phyloP scores from a whole-genome alignment of 495 filamentous ascomycete species.

The Aspergillus egyptiacus region DNA sequence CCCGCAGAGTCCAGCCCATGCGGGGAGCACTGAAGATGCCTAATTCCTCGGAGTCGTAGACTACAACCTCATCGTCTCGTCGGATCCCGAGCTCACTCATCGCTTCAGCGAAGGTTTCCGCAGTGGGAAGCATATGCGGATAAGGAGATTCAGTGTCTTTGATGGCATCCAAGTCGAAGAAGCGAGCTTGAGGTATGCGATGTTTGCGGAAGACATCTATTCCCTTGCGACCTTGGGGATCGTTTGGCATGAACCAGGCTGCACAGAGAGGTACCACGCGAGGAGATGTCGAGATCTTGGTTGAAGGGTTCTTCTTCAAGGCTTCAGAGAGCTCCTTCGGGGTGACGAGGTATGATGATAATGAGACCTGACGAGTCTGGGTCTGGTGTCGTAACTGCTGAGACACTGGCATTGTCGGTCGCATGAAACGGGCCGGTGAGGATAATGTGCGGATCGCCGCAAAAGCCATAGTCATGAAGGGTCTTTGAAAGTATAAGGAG shows the following conservation, averaged over 20 bases:
- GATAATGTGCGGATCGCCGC: conserved; percentile 29
- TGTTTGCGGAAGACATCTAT: conserved; percentile 65
- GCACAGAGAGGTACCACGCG: conserved; percentile 84
- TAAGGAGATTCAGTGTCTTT: conserved; percentile 84
- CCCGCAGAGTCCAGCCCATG: conserved; percentile 84
- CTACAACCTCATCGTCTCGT: conserved; percentile 79
- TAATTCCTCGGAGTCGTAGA: conserved; percentile 83
- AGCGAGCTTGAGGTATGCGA: conserved; percentile 82
- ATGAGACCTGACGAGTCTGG: conserved; percentile 40
- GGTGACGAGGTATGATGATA: conserved; percentile 79
- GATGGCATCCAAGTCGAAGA: conserved; percentile 91
- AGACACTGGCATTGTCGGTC: conserved; percentile 29
- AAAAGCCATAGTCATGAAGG: conserved; percentile 32
- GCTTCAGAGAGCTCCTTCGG: conserved; percentile 75
- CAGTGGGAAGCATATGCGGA: conserved; percentile 91
- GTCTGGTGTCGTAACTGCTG: conserved; percentile 21
- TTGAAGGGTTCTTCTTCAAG: conserved; percentile 67
- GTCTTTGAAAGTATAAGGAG: not conserved
- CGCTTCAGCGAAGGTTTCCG: conserved; percentile 72
- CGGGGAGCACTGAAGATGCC: conserved; percentile 92
- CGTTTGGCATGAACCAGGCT: conserved; percentile 94
- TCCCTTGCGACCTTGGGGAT: conserved; percentile 67
- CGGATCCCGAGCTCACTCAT: conserved; percentile 86
- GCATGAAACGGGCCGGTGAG: conserved; percentile 27
- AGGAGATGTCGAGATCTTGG: conserved; percentile 67